These are phyloP conservation scores for Penicillium sp. DNA, from an alignment of 2,329 filamentous ascomycete species.

Conservation along the genomic window DNA sequence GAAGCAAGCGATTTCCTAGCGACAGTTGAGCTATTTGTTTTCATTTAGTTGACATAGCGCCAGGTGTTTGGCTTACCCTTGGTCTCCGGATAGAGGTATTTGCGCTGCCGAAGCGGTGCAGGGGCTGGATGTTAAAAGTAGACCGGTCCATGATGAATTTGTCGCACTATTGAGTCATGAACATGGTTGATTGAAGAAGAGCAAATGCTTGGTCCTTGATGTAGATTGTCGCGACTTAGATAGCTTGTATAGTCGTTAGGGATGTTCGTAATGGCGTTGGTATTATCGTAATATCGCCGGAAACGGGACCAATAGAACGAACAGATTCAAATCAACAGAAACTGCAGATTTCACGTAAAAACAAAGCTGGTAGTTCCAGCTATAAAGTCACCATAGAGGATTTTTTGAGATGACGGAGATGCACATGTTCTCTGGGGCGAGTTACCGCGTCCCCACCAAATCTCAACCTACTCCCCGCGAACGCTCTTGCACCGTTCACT, in stretches of 20 bases:
- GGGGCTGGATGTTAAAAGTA: slow-evolving; percentile 66
- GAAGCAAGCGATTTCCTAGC: slow-evolving; percentile 83
- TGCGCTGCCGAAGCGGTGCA: slow-evolving; percentile 64
- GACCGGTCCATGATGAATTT: slow-evolving; percentile 31
- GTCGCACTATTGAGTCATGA: not conserved
- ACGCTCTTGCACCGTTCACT: slow-evolving; percentile 6
- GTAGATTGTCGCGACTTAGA: not conserved
- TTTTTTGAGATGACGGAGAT: slow-evolving; percentile 2
- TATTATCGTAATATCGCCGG: not conserved
- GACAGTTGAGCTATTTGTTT: slow-evolving; percentile 6
- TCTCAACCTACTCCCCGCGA: slow-evolving; percentile 17
- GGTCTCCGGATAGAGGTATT: slow-evolving; percentile 72
- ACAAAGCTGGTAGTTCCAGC: not conserved
- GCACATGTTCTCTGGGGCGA: slow-evolving; percentile 1
- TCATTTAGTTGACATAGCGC: not conserved
- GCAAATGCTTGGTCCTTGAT: not conserved
- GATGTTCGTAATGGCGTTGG: not conserved
- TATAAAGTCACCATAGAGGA: not conserved
- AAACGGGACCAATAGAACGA: not conserved
- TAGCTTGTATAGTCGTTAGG: not conserved
- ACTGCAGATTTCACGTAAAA: not conserved
- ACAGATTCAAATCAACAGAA: not conserved
- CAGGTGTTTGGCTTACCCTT: slow-evolving; percentile 52
- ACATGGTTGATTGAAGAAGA: not conserved
- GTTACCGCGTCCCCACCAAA: slow-evolving; percentile 20